Base-by-base conservation (phyloP, 352 stramenopile genomes). In the Globisporangium radiosum region DNA sequence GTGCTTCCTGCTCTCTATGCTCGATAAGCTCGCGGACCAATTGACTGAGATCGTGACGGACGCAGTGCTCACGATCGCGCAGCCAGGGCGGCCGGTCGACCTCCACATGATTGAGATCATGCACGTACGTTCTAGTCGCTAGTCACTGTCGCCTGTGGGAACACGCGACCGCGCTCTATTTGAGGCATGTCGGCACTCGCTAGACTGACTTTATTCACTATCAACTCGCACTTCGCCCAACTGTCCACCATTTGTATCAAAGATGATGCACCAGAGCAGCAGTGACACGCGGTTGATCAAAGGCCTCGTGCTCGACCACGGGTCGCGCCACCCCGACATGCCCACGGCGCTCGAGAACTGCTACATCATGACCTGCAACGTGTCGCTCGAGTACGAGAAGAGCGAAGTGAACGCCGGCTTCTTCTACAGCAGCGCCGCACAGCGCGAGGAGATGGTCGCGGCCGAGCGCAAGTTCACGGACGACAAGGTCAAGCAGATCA, bases 301-400 rank as follows among this genome's bases (percentile, higher is more conserved):
- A 71, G 95, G 95, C 2, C 75, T 98, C 19, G 96, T 99, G 47
- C 79, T 99, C 61, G 97, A 99, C 85, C 97, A 99, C 75, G 97
- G 97, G 37, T 95, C 95, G 60, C 86, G 97, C 60, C 97, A 99
- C 83, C 97, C 97, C 15, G 96, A 99, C 74, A 99, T 99, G 97
- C 97, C 97, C 44, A 97, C 85, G 53, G 81, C 87, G 38, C 69
- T 99, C 4, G 88, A 97, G 54, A 99, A 99, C 79, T 95, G 84
- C 69, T 97, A 96, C 71, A 98, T 99, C 65, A 98, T 99, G 86
- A 99, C 96, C 48, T 98, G 95, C 76, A 99, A 99, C 75, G 96
- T 99, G 37, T 98, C 92, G 44, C 92, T 99, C 69, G 97, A 99
- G 84, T 99, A 99, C 74, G 97, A 99, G 85, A 99, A 99, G 91